Percentiles rank a stretch among this genome's conserved stretches.
Conservation (phyloP, 73 alveolate genomes). For the Paramecium tetraurelia region DNA sequence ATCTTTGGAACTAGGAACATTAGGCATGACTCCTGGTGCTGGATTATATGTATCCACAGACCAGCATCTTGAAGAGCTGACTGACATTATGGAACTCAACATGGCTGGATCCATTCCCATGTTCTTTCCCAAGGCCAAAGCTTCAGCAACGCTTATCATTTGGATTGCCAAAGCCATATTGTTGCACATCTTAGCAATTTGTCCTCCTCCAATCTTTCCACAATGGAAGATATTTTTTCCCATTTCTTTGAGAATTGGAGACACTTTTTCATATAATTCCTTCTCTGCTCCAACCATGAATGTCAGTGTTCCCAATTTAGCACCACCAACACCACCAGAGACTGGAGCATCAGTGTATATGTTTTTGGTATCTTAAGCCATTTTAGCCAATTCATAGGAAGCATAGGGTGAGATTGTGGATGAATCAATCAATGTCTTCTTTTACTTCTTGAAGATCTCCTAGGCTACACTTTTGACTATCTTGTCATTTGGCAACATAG, state of each 20-base stretch:
- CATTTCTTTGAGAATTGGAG: conserved; percentile 68
- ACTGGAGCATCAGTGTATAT: conserved; percentile 81
- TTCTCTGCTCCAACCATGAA: conserved; percentile 88
- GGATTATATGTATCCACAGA: conserved; percentile 78
- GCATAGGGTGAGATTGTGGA: conserved; percentile 77
- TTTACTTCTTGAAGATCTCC: conserved; percentile 69
- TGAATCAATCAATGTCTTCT: conserved; percentile 72
- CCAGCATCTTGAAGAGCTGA: conserved; percentile 77
- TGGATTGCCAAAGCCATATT: conserved; percentile 76
- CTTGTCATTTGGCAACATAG: conserved; percentile 74
- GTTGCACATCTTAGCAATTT: conserved; percentile 78
- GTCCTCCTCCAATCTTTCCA: conserved; percentile 85
- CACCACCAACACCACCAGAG: conserved; percentile 87
- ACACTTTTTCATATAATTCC: conserved; percentile 63
- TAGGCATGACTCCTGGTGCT: conserved; percentile 78
- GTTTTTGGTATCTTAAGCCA: conserved; percentile 66
- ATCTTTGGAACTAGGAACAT: conserved; percentile 72
- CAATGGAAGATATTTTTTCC: conserved; percentile 81
- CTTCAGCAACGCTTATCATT: conserved; percentile 80
- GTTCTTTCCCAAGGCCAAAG: conserved; percentile 74
- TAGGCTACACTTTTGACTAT: conserved; percentile 69
- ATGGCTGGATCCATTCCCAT: conserved; percentile 79
- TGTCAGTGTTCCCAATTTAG: conserved; percentile 78
- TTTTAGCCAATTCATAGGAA: conserved; percentile 73
- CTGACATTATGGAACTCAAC: conserved; percentile 64